A percentile compares a stretch with the other conserved stretches of the same genome.
These are phyloP conservation scores for Tubosaeta brunneosetosa DNA, from an alignment of 768 basidiomycete genomes.

Conservation along the genomic window DNA sequence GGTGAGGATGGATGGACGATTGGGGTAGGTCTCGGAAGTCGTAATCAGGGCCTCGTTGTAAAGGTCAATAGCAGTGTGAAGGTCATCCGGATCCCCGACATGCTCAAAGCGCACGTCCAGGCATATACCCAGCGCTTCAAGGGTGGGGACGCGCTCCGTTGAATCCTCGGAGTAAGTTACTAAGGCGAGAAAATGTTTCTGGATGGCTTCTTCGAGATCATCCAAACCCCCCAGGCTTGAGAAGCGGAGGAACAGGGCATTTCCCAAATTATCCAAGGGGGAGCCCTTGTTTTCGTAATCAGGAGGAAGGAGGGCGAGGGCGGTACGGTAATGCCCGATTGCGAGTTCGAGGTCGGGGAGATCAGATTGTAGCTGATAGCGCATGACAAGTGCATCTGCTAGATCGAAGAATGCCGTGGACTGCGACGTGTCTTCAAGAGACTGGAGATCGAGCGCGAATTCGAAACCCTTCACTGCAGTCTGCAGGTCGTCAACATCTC, in stretches of 20 bases:
- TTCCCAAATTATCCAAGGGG: conserved; percentile 20
- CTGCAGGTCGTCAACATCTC: conserved; percentile 23
- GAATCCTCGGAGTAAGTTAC: conserved; percentile 12
- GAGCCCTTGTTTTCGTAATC: conserved; percentile 10
- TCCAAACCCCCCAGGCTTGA: conserved; percentile 7
- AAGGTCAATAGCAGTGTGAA: conserved; percentile 22
- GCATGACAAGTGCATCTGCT: conserved; percentile 23
- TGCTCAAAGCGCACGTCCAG: conserved; percentile 25
- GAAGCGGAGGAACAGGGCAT: conserved; percentile 24
- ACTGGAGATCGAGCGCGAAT: conserved; percentile 16
- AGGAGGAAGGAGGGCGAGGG: conserved; percentile 16
- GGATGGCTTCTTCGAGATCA: conserved; percentile 27
- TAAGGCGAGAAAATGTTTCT: conserved; percentile 21
- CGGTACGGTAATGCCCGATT: conserved; percentile 19
- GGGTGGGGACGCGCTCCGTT: conserved; percentile 12
- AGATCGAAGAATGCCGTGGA: conserved; percentile 21
- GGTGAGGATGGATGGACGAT: conserved; percentile 11
- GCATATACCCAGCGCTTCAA: conserved; percentile 21
- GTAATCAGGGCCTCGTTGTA: conserved; percentile 24
- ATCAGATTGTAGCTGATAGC: conserved; percentile 21
- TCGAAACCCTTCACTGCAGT: conserved; percentile 23
- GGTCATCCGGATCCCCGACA: conserved; percentile 18
- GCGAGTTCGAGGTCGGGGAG: conserved; percentile 28
- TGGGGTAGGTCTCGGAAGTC: conserved; percentile 14
- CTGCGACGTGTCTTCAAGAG: conserved; percentile 11